These are phyloP conservation scores for Barbarea vulgaris DNA, from an alignment of 345 rosid species.

Conservation along the genomic window DNA sequence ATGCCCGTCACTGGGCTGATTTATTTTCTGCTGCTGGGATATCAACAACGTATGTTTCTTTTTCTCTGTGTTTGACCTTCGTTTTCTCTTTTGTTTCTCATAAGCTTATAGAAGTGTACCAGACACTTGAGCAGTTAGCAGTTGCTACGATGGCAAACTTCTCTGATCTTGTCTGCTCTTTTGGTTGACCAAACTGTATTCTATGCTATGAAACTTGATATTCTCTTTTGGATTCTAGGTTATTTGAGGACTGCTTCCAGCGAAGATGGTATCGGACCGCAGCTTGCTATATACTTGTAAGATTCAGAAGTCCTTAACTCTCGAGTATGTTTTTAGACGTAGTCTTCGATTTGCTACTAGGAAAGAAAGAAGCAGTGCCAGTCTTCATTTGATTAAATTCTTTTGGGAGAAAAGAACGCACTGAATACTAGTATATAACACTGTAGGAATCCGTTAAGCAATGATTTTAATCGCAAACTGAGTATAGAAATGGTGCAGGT, in stretches of 20 bases:
- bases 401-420: neutral
- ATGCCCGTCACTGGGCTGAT: slow-evolving; percentile 99
- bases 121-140: neutral
- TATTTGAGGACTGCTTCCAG: slow-evolving; percentile 98
- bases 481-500: slow-evolving; percentile 55
- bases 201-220: slow-evolving; percentile 20
- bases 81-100: neutral
- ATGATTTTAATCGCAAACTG: neutral
- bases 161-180: neutral
- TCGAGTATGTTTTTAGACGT: slow-evolving; percentile 9
- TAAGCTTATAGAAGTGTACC: neutral
- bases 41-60: slow-evolving; percentile 79
- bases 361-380: neutral
- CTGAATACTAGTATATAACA: neutral
- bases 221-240: slow-evolving; percentile 49
- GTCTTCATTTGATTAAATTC: neutral
- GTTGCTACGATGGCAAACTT: slow-evolving; percentile 9
- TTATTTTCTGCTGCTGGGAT: slow-evolving; percentile 94
- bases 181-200: slow-evolving; percentile 2
- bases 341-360: slow-evolving; percentile 16
- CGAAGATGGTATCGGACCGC: slow-evolving; percentile 98
- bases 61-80: slow-evolving; percentile 9
- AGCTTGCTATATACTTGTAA: slow-evolving; percentile 97
- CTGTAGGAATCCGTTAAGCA: slow-evolving; percentile 8
- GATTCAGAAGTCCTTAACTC: slow-evolving; percentile 36